Percentiles rank a stretch among this genome's conserved stretches.
Evolutionary conservation across 495 filamentous ascomycete species (phyloP).

Genomic region (Immersiella caudata): DNA sequence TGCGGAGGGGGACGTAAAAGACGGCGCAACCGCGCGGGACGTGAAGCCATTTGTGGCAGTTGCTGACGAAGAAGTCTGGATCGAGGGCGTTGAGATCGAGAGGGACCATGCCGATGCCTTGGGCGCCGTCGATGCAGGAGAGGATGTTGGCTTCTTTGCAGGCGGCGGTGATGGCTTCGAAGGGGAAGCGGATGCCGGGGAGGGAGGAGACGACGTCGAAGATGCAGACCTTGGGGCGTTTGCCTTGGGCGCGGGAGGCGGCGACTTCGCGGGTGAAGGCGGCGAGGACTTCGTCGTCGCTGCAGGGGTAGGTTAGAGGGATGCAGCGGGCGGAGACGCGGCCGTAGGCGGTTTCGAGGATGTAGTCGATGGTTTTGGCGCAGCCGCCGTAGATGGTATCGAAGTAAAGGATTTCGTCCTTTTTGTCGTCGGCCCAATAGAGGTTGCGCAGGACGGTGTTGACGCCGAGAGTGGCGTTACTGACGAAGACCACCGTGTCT

Average conservation of each 20-base stretch:
- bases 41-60: constrained; percentile 92
- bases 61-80: constrained; percentile 80
- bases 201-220: constrained; percentile 77
- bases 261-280: constrained; percentile 55
- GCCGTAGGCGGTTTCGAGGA: constrained; percentile 59
- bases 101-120: constrained; percentile 76
- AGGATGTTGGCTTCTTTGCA: constrained; percentile 65
- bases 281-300: constrained; percentile 59
- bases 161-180: constrained; percentile 62
- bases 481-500: constrained; percentile 72
- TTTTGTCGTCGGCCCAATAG: constrained; percentile 49
- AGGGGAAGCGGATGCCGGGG: constrained; percentile 79
- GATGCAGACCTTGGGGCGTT: constrained; percentile 62
- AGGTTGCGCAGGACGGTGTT: constrained; percentile 80
- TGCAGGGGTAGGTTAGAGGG: constrained; percentile 56
- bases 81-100: constrained; percentile 61
- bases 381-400: constrained; percentile 77
- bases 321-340: constrained; percentile 43
- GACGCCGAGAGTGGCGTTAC: constrained; percentile 79
- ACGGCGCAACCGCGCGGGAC: constrained; percentile 79
- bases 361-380: constrained; percentile 67
- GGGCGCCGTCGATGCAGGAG: constrained; percentile 72
- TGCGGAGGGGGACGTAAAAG: constrained; percentile 72
- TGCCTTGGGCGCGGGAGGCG: constrained; percentile 44
- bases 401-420: constrained; percentile 70